These are phyloP conservation scores for Noccaea caerulescens DNA, from an alignment of 345 rosid genomes.

Conservation along the genomic window DNA sequence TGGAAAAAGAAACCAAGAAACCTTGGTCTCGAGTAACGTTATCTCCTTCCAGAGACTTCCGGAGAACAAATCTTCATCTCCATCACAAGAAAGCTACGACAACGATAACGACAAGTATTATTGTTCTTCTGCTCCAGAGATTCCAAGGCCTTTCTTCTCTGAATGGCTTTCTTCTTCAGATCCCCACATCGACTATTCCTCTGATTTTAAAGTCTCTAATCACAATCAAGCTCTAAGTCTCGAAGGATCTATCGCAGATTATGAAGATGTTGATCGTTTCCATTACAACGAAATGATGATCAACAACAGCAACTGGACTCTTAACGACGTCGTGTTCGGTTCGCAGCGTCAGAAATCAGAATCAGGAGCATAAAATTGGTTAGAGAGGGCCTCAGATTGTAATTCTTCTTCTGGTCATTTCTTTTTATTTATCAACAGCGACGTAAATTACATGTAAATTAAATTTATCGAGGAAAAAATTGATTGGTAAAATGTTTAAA, in stretches of 20 bases:
- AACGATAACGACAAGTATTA: slow-evolving; percentile 5
- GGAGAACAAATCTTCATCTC: slow-evolving; percentile 38
- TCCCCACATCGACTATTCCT: slow-evolving; percentile 26
- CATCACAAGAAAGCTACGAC: slow-evolving; percentile 29
- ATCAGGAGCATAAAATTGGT: slow-evolving; percentile 48
- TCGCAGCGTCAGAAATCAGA: slow-evolving; percentile 53
- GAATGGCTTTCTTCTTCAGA: slow-evolving; percentile 66
- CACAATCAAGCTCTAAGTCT: slow-evolving; percentile 36
- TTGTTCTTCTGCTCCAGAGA: slow-evolving; percentile 10
- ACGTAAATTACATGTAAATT: slow-evolving; percentile 45
- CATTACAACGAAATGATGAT: slow-evolving; percentile 32
- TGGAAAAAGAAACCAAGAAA: slow-evolving; percentile 33
- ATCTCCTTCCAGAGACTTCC: slow-evolving; percentile 39
- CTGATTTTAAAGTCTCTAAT: slow-evolving; percentile 31
- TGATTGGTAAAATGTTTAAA: background rate
- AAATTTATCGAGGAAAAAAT: background rate
- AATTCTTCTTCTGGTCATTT: slow-evolving; percentile 45
- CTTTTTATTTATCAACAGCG: slow-evolving; percentile 43
- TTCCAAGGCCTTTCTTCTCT: slow-evolving; percentile 68
- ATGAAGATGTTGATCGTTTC: slow-evolving; percentile 29
- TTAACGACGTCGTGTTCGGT: slow-evolving; percentile 50
- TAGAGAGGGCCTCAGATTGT: slow-evolving; percentile 33
- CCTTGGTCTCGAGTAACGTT: slow-evolving; percentile 39
- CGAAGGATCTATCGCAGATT: background rate
- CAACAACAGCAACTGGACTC: slow-evolving; percentile 38